phyloP scores from a whole-genome alignment of 345 rosid species.

The Limnanthes douglasii region DNA sequence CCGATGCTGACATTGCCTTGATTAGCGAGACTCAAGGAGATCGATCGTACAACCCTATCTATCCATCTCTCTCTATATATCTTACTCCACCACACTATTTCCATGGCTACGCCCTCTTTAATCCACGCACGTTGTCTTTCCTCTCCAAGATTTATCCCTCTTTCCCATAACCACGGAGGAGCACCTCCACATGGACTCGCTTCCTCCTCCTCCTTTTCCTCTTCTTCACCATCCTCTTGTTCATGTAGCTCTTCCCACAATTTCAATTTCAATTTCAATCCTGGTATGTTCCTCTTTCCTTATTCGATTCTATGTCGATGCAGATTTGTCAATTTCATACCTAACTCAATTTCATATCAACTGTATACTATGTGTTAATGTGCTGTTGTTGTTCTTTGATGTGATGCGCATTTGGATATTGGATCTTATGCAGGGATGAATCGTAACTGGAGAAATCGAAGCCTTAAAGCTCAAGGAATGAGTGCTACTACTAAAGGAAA shows the following conservation, averaged over 20 bases:
- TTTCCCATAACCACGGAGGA: too few relatives aligned
- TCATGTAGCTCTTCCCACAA: constrained; percentile 29
- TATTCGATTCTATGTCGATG: background rate
- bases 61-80: background rate
- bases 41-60: too few relatives aligned
- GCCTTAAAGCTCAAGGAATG: constrained; percentile 48
- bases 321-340: background rate
- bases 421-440: constrained; percentile 19
- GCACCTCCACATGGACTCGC: too few relatives aligned
- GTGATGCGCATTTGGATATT: constrained; percentile 9
- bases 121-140: constrained; percentile 27
- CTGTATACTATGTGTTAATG: constrained; percentile 1
- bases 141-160: constrained; percentile 17
- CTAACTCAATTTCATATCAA: too few relatives aligned
- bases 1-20: constrained; percentile 10
- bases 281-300: constrained; percentile 1
- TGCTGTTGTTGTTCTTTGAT: background rate
- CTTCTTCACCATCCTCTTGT: constrained; percentile 17
- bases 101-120: constrained; percentile 30
- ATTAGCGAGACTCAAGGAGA: constrained; percentile 8
- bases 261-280: constrained; percentile 35
- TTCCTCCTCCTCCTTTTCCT: constrained; percentile 16
- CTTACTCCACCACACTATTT: background rate
- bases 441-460: constrained; percentile 30
- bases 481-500: constrained; percentile 35